Percentiles rank a stretch among this genome's conserved stretches.
These are phyloP conservation scores for Saccharomyces hybrid DNA, from an alignment of 1,139 yeast species.

Conservation along the genomic window DNA sequence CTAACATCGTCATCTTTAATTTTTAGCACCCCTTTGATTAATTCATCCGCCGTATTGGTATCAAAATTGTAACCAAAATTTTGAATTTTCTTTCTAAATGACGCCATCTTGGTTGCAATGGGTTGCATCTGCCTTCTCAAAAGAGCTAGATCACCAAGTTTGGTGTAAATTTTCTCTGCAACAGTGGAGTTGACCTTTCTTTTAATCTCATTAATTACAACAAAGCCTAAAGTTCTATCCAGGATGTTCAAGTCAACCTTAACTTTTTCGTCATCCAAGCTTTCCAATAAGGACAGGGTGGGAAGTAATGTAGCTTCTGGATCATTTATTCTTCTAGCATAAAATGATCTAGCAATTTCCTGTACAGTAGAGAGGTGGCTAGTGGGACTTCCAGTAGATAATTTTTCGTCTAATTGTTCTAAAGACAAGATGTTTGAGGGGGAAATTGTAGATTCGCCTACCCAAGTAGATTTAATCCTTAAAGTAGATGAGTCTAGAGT, in stretches of 20 bases:
- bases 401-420: constrained; percentile 25
- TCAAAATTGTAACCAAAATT: constrained; percentile 56
- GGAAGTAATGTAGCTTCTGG: constrained; percentile 45
- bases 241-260: constrained; percentile 66
- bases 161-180: constrained; percentile 72
- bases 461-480: constrained; percentile 69
- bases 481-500: constrained; percentile 68
- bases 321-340: constrained; percentile 59
- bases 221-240: constrained; percentile 50
- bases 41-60: constrained; percentile 63
- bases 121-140: constrained; percentile 87
- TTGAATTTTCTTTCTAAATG: constrained; percentile 59
- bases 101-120: constrained; percentile 70
- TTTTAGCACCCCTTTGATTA: constrained; percentile 62
- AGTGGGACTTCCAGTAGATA: constrained; percentile 30
- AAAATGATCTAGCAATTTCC: constrained; percentile 51
- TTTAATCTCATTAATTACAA: constrained; percentile 65
- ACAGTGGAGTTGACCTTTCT: constrained; percentile 79
- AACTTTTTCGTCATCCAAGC: constrained; percentile 78
- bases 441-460: constrained; percentile 63
- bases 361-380: constrained; percentile 20
- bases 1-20: constrained; percentile 60
- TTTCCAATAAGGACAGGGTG: constrained; percentile 62
- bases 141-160: constrained; percentile 71
- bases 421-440: constrained; percentile 42